Evolutionary conservation across 805 yeast species (phyloP), one percentile per base, ranked within the genome.

Genomic region (Starmerella bacillaris): DNA sequence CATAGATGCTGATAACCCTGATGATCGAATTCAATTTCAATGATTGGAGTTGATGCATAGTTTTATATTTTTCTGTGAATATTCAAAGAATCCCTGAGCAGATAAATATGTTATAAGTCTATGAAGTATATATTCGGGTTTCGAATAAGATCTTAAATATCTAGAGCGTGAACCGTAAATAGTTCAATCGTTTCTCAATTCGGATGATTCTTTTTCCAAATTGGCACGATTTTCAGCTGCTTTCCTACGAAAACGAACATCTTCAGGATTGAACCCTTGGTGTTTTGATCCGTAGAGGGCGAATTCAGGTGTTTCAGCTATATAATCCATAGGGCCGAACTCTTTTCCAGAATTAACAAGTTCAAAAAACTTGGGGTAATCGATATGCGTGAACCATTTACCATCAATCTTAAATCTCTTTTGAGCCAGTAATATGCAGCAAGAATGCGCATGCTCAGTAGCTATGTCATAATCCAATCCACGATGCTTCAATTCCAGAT

Each of bases 391-490:
- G 54, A 70, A 67, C 95, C 95, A 83, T 44, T 65, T 69, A 22
- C 67, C 74, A 50, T 76, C 56, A 38, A 73, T 72, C 42, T 69
- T 63, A 63, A 82, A 83, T 48, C 72, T 70, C 27, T 61, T 63
- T 44, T 75, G 76, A 0, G 92, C 94, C 47, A 84, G 70, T 44
- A 83, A 61, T 15, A 84, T 76, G 60, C 94, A 84, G 58, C 94
- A 84, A 2, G 92, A 77, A 53, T 83, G 95, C 0, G 94, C 92
- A 54, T 83, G 95, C 55, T 84, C 94, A 0, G 94, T 92, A 8
- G 94, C 94, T 39, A 83, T 62, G 31, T 72, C 92, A 50, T 84
- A 83, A 19, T 64, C 65, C 21, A 76, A 61, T 1, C 83, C 83
- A 46, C 92, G 67, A 9, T 61, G 55, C 35, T 68, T 61, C 38